Percentiles rank a stretch among this genome's conserved stretches.
Conservation (phyloP, 2,329 filamentous ascomycete species). For the Exophiala mesophila region DNA sequence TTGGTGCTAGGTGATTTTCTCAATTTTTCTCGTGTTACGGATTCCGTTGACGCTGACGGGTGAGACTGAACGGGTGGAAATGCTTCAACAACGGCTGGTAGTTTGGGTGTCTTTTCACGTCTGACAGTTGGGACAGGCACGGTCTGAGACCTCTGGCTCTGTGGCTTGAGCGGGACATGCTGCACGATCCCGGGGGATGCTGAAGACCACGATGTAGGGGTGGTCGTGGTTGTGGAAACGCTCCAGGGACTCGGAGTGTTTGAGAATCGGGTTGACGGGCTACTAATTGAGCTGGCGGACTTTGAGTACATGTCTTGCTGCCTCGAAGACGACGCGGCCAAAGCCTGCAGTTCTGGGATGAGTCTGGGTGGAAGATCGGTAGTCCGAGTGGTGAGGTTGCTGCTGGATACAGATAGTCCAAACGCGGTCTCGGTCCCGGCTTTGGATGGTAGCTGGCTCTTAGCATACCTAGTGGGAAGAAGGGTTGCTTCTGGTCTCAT, state of each 20-base stretch:
- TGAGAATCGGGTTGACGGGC: constrained; percentile 26
- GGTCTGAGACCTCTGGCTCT: constrained; percentile 18
- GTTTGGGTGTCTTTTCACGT: constrained; percentile 19
- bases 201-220: constrained; percentile 47
- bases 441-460: constrained; percentile 7
- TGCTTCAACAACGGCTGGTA: constrained; percentile 16
- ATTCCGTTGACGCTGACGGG: too few relatives aligned
- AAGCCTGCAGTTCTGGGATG: constrained; percentile 26
- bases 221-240: constrained; percentile 33
- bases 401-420: constrained; percentile 19
- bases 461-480: not conserved
- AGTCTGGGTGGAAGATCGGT: constrained; percentile 23
- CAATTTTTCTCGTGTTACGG: constrained; percentile 28
- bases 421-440: constrained; percentile 19
- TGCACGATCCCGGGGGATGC: constrained; percentile 44
- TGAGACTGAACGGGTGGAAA: not conserved
- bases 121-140: constrained; percentile 16
- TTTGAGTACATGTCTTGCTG: constrained; percentile 13
- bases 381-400: constrained; percentile 4
- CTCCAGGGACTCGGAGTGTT: constrained; percentile 26
- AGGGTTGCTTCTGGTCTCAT: not conserved
- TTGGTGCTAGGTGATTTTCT: constrained; percentile 29
- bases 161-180: constrained; percentile 26
- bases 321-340: constrained; percentile 17
- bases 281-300: constrained; percentile 24